Evolutionary conservation across 805 yeast species (phyloP).

Genomic region (Yarrowia sp.): DNA sequence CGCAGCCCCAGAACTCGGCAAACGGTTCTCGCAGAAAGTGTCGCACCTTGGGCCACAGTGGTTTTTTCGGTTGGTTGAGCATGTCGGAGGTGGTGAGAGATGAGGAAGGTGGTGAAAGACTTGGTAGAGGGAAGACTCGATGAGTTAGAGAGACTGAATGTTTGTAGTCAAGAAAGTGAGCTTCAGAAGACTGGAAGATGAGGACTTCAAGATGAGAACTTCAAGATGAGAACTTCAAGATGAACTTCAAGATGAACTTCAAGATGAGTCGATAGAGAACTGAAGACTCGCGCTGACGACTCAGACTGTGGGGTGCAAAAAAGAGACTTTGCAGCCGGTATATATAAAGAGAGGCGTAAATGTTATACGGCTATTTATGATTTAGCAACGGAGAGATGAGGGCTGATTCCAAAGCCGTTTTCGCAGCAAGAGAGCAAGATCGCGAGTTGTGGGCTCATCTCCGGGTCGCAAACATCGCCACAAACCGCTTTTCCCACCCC

Average conservation of each 20-base stretch:
- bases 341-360: conserved; percentile 8
- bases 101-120: neutral
- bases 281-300: too few species aligned
- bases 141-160: too few species aligned
- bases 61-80: conserved; percentile 20
- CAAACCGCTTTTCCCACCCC: neutral
- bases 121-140: neutral
- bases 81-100: neutral
- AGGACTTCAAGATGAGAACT: too few species aligned
- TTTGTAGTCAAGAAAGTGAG: too few species aligned
- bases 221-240: too few species aligned
- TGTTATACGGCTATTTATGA: conserved; percentile 17
- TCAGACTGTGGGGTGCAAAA: neutral
- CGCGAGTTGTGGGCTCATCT: too few species aligned
- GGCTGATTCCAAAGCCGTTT: neutral
- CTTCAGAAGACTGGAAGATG: too few species aligned
- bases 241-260: too few species aligned
- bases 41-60: conserved; percentile 41
- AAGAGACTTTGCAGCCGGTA: conserved; percentile 3
- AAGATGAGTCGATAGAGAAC: too few species aligned
- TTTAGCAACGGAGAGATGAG: conserved; percentile 5
- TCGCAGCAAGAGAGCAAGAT: neutral
- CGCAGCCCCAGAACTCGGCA: conserved; percentile 62
- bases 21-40: conserved; percentile 55
- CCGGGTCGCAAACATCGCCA: too few species aligned